Evolutionary conservation across 2,329 filamentous ascomycete species (phyloP).

Genomic region (Dactylellina parvicollis): DNA sequence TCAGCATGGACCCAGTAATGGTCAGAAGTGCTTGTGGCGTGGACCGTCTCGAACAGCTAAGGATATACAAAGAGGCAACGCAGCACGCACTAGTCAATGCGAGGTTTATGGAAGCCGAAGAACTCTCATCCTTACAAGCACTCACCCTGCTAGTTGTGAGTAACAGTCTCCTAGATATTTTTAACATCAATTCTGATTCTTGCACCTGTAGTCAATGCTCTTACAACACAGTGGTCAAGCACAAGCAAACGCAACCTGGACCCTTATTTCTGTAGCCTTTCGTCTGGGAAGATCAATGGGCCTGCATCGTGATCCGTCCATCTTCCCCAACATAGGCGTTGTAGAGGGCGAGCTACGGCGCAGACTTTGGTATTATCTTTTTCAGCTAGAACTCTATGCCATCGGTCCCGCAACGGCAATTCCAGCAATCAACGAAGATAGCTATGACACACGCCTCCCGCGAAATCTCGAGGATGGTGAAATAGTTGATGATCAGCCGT

Average conservation of each 20-base stretch:
- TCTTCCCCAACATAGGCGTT: constrained; percentile 46
- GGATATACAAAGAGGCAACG: constrained; percentile 45
- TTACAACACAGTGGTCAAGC: constrained; percentile 41
- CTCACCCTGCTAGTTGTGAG: constrained; percentile 47
- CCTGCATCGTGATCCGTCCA: constrained; percentile 48
- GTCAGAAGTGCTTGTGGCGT: constrained; percentile 41
- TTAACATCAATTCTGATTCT: background rate
- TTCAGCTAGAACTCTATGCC: constrained; percentile 48
- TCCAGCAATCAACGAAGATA: constrained; percentile 48
- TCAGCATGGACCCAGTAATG: constrained; percentile 46
- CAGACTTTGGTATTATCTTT: constrained; percentile 50
- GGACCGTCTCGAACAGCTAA: constrained; percentile 42
- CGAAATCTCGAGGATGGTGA: constrained; percentile 49
- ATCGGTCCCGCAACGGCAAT: constrained; percentile 49
- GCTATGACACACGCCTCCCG: constrained; percentile 40
- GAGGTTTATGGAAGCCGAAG: constrained; percentile 51
- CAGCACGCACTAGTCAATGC: constrained; percentile 48
- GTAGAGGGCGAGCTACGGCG: constrained; percentile 47
- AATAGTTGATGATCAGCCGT: constrained; percentile 45
- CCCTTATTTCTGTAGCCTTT: constrained; percentile 44
- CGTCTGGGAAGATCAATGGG: constrained; percentile 49
- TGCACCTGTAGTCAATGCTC: constrained; percentile 28
- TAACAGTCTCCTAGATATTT: background rate
- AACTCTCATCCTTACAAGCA: constrained; percentile 43
- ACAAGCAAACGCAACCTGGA: constrained; percentile 44